A percentile compares a stretch with the other conserved stretches of the same genome.
These are phyloP conservation scores for Corylus heterophylla DNA, from an alignment of 306 rosid species.

Conservation along the genomic window DNA sequence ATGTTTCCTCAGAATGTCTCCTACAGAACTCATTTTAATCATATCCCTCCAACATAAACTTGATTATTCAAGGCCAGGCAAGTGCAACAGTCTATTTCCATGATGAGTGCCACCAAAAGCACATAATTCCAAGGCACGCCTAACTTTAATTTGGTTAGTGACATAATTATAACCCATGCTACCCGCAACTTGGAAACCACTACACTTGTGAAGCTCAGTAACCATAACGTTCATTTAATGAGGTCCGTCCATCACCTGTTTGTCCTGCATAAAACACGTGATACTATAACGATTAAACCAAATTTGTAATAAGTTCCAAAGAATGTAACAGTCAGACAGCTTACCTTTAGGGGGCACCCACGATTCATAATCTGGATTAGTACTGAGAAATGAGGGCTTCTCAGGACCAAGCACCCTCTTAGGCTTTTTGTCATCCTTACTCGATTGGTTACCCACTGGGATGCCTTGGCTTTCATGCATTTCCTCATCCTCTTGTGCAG, in stretches of 20 bases:
- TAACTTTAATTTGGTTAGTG: background rate
- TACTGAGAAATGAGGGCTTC: conserved; percentile 74
- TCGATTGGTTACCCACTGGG: conserved; percentile 19
- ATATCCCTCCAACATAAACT: background rate
- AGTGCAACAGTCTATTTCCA: background rate
- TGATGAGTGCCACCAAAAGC: background rate
- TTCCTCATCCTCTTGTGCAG: conserved; percentile 48
- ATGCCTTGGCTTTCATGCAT: conserved; percentile 38
- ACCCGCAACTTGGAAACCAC: conserved; percentile 3
- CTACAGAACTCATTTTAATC: background rate
- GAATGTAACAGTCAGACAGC: conserved; percentile 7
- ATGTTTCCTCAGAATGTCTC: background rate
- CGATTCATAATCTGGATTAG: conserved; percentile 49
- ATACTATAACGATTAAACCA: conserved; percentile 14
- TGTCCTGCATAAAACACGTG: conserved; percentile 64
- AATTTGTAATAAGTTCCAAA: background rate
- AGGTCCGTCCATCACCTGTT: conserved; percentile 90
- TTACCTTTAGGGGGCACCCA: conserved; percentile 97
- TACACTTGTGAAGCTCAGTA: conserved; percentile 42
- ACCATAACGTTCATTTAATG: conserved; percentile 79
- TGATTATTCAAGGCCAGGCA: background rate
- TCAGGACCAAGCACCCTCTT: conserved; percentile 84
- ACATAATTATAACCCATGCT: background rate
- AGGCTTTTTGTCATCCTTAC: conserved; percentile 47
- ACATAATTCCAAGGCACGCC: background rate